Conservation (phyloP, 2,329 filamentous ascomycete genomes). For the Beauveria medogensis region DNA sequence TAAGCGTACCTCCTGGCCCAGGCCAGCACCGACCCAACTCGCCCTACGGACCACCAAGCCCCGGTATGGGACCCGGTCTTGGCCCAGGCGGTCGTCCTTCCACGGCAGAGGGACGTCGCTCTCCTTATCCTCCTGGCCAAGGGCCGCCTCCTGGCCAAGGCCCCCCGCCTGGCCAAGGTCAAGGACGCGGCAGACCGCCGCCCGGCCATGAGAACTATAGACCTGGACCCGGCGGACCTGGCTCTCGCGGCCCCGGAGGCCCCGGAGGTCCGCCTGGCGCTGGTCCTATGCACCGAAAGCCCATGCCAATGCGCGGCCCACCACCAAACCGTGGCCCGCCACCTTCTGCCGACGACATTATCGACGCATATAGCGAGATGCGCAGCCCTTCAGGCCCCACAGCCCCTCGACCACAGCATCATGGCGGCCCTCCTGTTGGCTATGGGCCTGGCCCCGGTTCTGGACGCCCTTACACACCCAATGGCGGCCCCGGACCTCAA, state of each 20-base stretch:
- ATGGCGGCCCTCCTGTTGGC: conserved; percentile 53
- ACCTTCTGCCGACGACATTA: conserved; percentile 11
- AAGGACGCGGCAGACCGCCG: conserved; percentile 3
- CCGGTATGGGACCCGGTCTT: conserved; percentile 18
- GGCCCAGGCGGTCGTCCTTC: conserved; percentile 24
- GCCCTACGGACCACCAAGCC: conserved; percentile 23
- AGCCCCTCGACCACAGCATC: conserved; percentile 14
- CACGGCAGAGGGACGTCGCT: conserved; percentile 25
- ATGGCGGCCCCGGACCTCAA: conserved; percentile 4
- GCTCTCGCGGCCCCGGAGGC: conserved; percentile 14
- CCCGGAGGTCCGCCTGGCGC: background rate
- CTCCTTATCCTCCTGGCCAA: conserved; percentile 18
- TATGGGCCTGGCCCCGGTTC: conserved; percentile 57
- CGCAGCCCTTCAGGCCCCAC: conserved; percentile 17
- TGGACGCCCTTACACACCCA: conserved; percentile 8
- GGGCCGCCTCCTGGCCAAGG: background rate
- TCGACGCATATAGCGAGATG: conserved; percentile 15
- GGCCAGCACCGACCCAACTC: conserved; percentile 32
- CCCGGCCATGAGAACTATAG: conserved; percentile 16
- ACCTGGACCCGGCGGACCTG: conserved; percentile 16
- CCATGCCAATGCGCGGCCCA: conserved; percentile 10
- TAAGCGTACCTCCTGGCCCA: conserved; percentile 29
- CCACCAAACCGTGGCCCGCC: conserved; percentile 9
- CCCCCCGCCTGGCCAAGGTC: background rate
- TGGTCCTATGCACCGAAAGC: conserved; percentile 3